These are phyloP conservation scores for Camelina laxa DNA, from an alignment of 345 rosid genomes.

Conservation along the genomic window DNA sequence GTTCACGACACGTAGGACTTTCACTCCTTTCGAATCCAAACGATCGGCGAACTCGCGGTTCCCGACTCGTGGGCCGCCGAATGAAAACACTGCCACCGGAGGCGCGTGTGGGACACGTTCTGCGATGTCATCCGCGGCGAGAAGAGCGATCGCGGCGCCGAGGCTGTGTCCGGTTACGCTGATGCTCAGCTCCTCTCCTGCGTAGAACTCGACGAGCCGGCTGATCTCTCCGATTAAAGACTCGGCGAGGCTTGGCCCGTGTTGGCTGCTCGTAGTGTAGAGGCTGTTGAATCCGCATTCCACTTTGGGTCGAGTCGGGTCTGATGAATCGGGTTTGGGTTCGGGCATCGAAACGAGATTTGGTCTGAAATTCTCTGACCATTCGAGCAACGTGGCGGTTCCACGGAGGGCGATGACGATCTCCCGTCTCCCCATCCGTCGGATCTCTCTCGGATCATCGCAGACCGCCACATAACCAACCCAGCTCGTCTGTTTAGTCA, in stretches of 20 bases:
- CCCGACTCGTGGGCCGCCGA: conserved; percentile 93
- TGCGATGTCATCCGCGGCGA: conserved; percentile 74
- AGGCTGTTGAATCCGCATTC: conserved; percentile 86
- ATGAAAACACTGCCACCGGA: conserved; percentile 77
- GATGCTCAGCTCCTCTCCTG: conserved; percentile 76
- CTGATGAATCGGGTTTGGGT: conserved; percentile 30
- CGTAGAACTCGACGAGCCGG: conserved; percentile 57
- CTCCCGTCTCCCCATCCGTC: conserved; percentile 94
- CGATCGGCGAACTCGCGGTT: conserved; percentile 61
- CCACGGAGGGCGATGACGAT: conserved; percentile 93
- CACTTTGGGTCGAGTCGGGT: conserved; percentile 56
- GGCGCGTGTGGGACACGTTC: conserved; percentile 53
- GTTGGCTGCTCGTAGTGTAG: conserved; percentile 60
- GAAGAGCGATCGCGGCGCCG: conserved; percentile 85
- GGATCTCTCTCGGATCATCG: conserved; percentile 77
- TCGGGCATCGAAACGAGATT: conserved; percentile 52
- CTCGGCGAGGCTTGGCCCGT: conserved; percentile 62
- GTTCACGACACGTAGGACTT: conserved; percentile 80
- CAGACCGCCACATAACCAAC: conserved; percentile 93
- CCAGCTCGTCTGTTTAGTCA: conserved; percentile 97
- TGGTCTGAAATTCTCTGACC: conserved; percentile 90
- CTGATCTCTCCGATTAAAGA: conserved; percentile 59
- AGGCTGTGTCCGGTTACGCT: conserved; percentile 93
- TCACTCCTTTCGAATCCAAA: conserved; percentile 54
- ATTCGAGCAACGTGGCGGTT: conserved; percentile 90